Evolutionary conservation across 805 yeast species (phyloP).

Genomic region (Schwanniomyces pseudopolymorphus): DNA sequence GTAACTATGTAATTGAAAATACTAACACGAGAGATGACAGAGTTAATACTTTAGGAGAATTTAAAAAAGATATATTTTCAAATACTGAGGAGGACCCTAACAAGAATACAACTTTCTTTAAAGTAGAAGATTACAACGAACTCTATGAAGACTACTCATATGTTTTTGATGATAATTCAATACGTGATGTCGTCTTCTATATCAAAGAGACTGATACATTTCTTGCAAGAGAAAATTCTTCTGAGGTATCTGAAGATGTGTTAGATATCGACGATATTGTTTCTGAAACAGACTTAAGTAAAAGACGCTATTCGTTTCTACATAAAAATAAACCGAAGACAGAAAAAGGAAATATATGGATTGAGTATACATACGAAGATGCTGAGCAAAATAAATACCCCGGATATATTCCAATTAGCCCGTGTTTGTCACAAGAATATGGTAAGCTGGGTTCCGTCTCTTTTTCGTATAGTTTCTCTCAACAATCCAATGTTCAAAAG

Average conservation of each 20-base stretch:
- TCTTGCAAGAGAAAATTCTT: not conserved
- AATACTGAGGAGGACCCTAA: not conserved
- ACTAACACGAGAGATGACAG: not conserved
- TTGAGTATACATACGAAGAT: conserved; percentile 9
- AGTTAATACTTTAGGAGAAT: not conserved
- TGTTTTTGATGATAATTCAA: not conserved
- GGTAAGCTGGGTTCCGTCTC: conserved; percentile 13
- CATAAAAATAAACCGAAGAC: no score
- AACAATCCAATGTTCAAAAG: not conserved
- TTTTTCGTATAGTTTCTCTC: conserved; percentile 7
- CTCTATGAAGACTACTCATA: not conserved
- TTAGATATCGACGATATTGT: conserved; percentile 5
- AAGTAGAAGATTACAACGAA: conserved; percentile 3
- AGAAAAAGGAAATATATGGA: conserved; percentile 7
- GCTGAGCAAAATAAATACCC: conserved; percentile 7
- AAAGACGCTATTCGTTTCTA: no score
- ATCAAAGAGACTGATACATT: conserved; percentile 2
- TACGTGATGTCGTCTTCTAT: conserved; percentile 1
- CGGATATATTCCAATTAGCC: conserved; percentile 16
- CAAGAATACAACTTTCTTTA: not conserved
- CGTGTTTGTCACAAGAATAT: conserved; percentile 15
- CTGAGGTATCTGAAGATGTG: not conserved
- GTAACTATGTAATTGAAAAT: no score
- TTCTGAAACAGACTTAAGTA: not conserved
- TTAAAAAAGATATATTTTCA: not conserved